Conservation (phyloP, 306 rosid genomes). For the Betula pendula region DNA sequence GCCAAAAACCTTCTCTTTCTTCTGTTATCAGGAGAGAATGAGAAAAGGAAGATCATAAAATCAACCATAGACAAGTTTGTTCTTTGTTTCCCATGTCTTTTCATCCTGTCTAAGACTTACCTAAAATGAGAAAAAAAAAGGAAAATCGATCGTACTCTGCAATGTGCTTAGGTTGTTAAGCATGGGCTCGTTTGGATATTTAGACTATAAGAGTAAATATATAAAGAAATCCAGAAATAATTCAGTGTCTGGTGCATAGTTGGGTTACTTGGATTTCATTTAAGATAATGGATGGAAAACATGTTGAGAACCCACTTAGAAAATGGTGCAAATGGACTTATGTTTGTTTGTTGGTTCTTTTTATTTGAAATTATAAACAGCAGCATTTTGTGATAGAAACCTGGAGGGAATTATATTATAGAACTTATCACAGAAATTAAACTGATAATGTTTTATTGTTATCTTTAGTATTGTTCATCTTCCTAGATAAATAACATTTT, state of each 20-base stretch:
- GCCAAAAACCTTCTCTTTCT: not conserved
- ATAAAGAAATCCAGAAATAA: not conserved
- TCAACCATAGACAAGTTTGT: not conserved
- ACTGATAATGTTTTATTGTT: not conserved
- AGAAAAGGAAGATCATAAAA: too few relatives aligned
- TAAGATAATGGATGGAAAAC: not conserved
- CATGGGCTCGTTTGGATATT: not conserved
- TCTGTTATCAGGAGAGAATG: not conserved
- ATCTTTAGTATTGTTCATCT: not conserved
- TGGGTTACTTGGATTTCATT: not conserved
- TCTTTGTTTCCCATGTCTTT: not conserved
- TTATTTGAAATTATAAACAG: not conserved
- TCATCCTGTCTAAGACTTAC: not conserved
- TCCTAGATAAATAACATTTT: not conserved
- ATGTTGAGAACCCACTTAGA: not conserved
- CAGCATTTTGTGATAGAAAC: not conserved
- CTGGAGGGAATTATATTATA: not conserved
- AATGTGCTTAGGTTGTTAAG: not conserved
- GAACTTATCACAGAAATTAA: not conserved
- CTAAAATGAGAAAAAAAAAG: not conserved
- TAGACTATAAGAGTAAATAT: too few relatives aligned
- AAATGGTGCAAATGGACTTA: not conserved
- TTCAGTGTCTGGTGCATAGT: not conserved
- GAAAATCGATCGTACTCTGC: not conserved
- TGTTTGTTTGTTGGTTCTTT: not conserved